phyloP scores from a whole-genome alignment of 352 stramenopile genomes.

The Aphanomyces astaci region DNA sequence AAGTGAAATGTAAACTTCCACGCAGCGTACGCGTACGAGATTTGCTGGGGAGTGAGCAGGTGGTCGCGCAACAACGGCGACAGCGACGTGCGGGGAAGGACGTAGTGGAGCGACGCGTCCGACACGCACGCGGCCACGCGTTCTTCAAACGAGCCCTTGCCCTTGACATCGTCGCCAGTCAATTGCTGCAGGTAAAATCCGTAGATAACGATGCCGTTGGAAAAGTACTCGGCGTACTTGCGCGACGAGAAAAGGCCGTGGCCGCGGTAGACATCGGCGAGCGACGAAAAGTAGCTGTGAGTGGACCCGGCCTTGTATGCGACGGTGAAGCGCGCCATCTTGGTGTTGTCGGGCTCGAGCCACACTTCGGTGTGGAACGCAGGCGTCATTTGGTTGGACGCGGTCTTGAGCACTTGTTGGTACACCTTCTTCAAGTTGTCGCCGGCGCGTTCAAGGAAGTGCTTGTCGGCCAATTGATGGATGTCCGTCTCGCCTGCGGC shows the following conservation, averaged over 20 bases:
- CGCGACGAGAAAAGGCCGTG: slow-evolving; percentile 73
- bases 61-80: slow-evolving; percentile 75
- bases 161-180: slow-evolving; percentile 37
- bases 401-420: slow-evolving; percentile 66
- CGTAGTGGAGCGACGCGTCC: slow-evolving; percentile 76
- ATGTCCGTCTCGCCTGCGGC: slow-evolving; percentile 62
- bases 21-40: slow-evolving; percentile 76
- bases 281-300: slow-evolving; percentile 82
- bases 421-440: slow-evolving; percentile 63
- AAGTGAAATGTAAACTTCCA: slow-evolving; percentile 88
- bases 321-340: slow-evolving; percentile 73
- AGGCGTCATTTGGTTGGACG: slow-evolving; percentile 66
- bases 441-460: slow-evolving; percentile 62
- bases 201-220: slow-evolving; percentile 79
- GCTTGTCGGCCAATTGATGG: slow-evolving; percentile 64
- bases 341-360: slow-evolving; percentile 57
- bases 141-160: slow-evolving; percentile 54
- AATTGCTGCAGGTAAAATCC: slow-evolving; percentile 77
- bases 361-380: slow-evolving; percentile 74
- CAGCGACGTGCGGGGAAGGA: slow-evolving; percentile 71
- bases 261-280: slow-evolving; percentile 77
- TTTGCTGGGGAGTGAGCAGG: slow-evolving; percentile 64
- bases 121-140: slow-evolving; percentile 53
- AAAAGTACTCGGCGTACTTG: slow-evolving; percentile 83
- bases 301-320: slow-evolving; percentile 68